Percentiles rank a stretch among this genome's conserved stretches.
These are phyloP conservation scores for Aphanomyces invadans DNA, from an alignment of 352 stramenopile species.

Conservation along the genomic window DNA sequence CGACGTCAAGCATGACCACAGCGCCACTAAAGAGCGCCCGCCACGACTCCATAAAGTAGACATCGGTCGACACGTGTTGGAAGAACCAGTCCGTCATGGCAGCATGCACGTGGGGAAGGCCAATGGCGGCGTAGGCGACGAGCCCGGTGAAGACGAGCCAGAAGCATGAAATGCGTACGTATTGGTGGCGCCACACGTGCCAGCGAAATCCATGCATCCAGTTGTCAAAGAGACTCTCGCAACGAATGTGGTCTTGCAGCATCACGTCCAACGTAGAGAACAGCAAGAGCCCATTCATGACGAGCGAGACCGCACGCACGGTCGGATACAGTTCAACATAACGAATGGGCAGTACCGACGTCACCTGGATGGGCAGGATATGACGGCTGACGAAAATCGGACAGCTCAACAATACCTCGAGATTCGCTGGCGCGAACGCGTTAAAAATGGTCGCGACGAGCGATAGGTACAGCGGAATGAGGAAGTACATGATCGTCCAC, in stretches of 20 bases:
- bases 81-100: neutral
- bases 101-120: neutral
- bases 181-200: constrained; percentile 19
- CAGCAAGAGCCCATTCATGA: neutral
- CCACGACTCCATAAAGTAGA: constrained; percentile 16
- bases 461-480: constrained; percentile 4
- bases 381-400: neutral
- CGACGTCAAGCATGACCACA: constrained; percentile 16
- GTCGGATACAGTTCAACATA: constrained; percentile 11
- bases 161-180: constrained; percentile 3
- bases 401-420: no score
- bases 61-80: neutral
- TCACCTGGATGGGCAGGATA: constrained; percentile 5
- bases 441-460: constrained; percentile 14
- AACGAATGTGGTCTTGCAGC: constrained; percentile 21
- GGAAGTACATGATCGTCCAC: constrained; percentile 3
- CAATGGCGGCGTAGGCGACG: constrained; percentile 4
- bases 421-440: neutral
- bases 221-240: constrained; percentile 8
- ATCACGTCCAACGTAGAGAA: constrained; percentile 15
- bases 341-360: neutral
- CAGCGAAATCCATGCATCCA: constrained; percentile 8
- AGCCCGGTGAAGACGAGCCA: neutral
- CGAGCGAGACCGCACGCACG: neutral
- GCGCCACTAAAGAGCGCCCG: constrained; percentile 13